Percentiles rank a stretch among this genome's conserved stretches.
These are phyloP conservation scores for Vigna trinervia DNA, from an alignment of 306 rosid genomes.

Conservation along the genomic window DNA sequence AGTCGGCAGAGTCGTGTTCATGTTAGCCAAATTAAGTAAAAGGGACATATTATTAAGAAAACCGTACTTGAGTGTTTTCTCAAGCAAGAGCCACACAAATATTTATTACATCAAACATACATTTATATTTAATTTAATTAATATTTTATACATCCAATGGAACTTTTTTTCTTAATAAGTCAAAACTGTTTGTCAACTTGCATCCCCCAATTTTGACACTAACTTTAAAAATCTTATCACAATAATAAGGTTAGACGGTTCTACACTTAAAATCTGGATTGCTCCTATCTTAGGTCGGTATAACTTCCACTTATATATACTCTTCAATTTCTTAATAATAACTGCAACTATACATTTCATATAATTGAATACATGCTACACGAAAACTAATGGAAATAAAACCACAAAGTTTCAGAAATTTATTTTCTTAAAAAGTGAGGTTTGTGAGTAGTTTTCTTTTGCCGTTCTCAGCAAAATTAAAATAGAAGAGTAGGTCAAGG, in stretches of 20 bases:
- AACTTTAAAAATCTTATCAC: not conserved
- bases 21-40: not conserved
- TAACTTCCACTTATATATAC: not conserved
- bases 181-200: not conserved
- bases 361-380: too few species aligned
- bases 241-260: not conserved
- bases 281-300: not conserved
- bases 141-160: not conserved
- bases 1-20: conserved; percentile 9
- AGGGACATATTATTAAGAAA: not conserved
- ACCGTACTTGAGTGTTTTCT: not conserved
- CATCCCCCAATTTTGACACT: not conserved
- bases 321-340: too few species aligned
- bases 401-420: not conserved
- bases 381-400: too few species aligned
- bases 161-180: not conserved
- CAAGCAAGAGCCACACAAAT: not conserved
- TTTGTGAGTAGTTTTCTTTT: too few species aligned
- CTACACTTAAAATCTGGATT: conserved; percentile 21
- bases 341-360: too few species aligned
- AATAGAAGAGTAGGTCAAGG: not conserved
- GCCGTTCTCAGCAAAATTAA: too few species aligned
- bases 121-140: not conserved
- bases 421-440: too few species aligned
- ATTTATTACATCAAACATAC: not conserved